Evolutionary conservation across 768 basidiomycete genomes (phyloP).

Genomic region (Lactarius sp.): DNA sequence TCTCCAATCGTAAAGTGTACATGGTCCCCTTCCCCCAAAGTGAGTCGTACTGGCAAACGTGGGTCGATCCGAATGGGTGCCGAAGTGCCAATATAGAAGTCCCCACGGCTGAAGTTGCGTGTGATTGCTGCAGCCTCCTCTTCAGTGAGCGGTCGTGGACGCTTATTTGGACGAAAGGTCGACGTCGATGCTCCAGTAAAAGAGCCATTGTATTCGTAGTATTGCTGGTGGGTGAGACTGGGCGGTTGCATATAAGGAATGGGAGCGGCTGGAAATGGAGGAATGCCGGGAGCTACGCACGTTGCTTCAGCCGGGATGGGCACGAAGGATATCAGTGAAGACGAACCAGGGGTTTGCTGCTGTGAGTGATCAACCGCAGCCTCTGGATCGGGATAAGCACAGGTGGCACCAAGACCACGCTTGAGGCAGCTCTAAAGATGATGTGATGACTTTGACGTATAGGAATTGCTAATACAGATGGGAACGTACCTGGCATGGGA

Average conservation of each 20-base stretch:
- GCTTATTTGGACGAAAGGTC: conserved; percentile 75
- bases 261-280: conserved; percentile 37
- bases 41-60: conserved; percentile 70
- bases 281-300: conserved; percentile 32
- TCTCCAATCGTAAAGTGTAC: conserved; percentile 63
- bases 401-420: conserved; percentile 63
- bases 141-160: conserved; percentile 74
- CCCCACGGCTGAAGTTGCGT: conserved; percentile 73
- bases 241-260: conserved; percentile 39
- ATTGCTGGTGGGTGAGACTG: conserved; percentile 48
- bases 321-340: conserved; percentile 25
- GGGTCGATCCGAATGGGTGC: conserved; percentile 83
- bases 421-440: conserved; percentile 68
- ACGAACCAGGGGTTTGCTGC: conserved; percentile 25
- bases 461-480: conserved; percentile 10
- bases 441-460: conserved; percentile 2
- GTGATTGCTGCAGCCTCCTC: conserved; percentile 82
- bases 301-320: conserved; percentile 27
- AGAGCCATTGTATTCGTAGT: conserved; percentile 58
- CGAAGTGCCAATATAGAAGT: conserved; percentile 76
- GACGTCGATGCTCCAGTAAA: conserved; percentile 67
- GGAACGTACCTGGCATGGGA: conserved; percentile 67
- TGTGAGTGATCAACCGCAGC: conserved; percentile 27
- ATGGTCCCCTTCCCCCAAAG: conserved; percentile 76
- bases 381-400: conserved; percentile 78